phyloP scores from a whole-genome alignment of 441 rosid species.

The Croton setiger region DNA sequence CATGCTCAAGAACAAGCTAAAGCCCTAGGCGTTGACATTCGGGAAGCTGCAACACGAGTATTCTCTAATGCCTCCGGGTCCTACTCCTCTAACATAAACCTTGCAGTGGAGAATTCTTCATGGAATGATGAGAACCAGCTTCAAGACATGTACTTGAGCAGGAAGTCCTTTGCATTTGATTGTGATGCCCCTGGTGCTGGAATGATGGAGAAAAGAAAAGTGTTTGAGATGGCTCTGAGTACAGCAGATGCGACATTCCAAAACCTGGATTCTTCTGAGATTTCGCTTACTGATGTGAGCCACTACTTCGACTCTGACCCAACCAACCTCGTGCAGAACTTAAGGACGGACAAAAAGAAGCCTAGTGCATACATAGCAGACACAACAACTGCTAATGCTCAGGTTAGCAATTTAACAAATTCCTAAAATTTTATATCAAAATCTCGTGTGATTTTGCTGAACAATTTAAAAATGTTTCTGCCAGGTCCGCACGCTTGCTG shows the following conservation, averaged over 20 bases:
- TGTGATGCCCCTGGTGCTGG: constrained; percentile 93
- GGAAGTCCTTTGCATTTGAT: constrained; percentile 95
- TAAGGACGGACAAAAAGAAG: constrained; percentile 90
- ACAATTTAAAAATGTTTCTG: not conserved
- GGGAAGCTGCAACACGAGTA: constrained; percentile 91
- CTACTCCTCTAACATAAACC: constrained; percentile 82
- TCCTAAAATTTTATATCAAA: not conserved
- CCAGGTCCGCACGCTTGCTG: constrained; percentile 86
- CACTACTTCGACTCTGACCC: constrained; percentile 98
- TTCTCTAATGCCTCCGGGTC: constrained; percentile 96
- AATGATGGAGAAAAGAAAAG: constrained; percentile 87
- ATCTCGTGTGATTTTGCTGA: constrained; percentile 13
- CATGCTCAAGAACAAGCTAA: constrained; percentile 91
- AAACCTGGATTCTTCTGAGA: constrained; percentile 95
- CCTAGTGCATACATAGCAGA: constrained; percentile 93
- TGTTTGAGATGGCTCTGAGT: constrained; percentile 93
- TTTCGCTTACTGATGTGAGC: constrained; percentile 95
- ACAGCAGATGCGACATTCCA: constrained; percentile 99
- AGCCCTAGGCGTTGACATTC: constrained; percentile 68
- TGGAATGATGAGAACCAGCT: constrained; percentile 99
- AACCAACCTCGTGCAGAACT: constrained; percentile 83
- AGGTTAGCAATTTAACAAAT: constrained; percentile 39
- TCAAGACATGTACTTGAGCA: constrained; percentile 97
- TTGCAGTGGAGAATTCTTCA: constrained; percentile 95
- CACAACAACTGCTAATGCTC: constrained; percentile 96